phyloP scores from a whole-genome alignment of 768 basidiomycete species.

The Lanmaoa pseudosensibilis region DNA sequence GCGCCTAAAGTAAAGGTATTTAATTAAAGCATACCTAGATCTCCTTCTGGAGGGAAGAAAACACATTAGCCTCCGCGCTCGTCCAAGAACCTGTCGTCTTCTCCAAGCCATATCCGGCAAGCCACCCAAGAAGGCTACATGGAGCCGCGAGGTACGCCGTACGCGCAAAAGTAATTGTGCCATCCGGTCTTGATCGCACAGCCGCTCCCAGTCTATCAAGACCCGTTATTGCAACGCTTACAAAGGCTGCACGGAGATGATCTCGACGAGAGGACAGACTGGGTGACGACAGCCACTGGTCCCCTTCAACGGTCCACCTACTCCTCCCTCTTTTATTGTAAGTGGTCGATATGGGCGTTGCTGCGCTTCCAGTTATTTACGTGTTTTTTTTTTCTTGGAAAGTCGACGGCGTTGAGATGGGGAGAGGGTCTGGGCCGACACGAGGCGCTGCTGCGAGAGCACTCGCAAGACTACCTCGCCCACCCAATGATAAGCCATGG shows the following conservation, averaged over 20 bases:
- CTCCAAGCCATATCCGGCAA: no score
- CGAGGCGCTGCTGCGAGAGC: conserved; percentile 10
- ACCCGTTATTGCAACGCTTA: background rate
- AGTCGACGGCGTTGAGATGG: conserved; percentile 14
- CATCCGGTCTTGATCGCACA: background rate
- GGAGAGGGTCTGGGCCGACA: conserved; percentile 11
- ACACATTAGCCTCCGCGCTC: no score
- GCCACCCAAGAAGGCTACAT: no score
- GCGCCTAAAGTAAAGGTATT: no score
- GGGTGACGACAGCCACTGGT: conserved; percentile 5
- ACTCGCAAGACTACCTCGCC: conserved; percentile 6
- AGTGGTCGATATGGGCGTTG: background rate
- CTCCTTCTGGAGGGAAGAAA: no score
- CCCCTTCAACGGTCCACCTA: conserved; percentile 8
- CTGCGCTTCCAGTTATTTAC: background rate
- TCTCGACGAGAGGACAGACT: background rate
- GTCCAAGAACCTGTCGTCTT: no score
- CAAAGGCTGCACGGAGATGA: background rate
- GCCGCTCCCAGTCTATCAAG: conserved; percentile 3
- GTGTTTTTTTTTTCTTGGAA: background rate
- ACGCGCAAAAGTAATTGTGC: background rate
- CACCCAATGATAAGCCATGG: no score
- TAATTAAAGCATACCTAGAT: no score
- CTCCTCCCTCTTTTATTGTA: conserved; percentile 7
- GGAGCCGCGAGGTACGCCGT: background rate